phyloP scores from a whole-genome alignment of 2,329 filamentous ascomycete genomes.

The Beauveria asiatica region DNA sequence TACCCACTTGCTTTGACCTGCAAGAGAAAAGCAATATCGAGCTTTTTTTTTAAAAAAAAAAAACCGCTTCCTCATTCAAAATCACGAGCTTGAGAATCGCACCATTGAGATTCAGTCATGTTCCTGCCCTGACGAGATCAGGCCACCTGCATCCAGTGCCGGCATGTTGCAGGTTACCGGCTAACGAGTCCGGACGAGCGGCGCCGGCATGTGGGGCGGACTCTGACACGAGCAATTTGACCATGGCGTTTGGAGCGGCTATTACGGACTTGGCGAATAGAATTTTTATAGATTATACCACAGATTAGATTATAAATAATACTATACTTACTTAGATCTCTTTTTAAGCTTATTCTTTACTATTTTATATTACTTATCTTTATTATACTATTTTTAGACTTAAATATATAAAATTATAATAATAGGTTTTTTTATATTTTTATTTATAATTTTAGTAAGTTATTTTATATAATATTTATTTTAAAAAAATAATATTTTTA shows the following conservation, averaged over 20 bases:
- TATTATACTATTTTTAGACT: too few species aligned
- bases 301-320: neutral
- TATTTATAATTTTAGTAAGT: too few species aligned
- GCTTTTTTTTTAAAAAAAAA: too few species aligned
- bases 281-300: conserved; percentile 3
- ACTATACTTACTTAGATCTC: neutral
- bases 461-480: too few species aligned
- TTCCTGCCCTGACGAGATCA: neutral
- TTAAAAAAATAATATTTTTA: too few species aligned
- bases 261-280: conserved; percentile 9
- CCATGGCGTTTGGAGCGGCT: neutral
- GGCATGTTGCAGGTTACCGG: neutral
- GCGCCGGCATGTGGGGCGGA: conserved; percentile 3
- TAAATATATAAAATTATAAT: too few species aligned
- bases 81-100: too few species aligned
- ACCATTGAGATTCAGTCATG: too few species aligned
- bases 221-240: neutral
- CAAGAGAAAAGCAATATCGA: neutral
- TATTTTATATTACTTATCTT: too few species aligned
- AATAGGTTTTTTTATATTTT: too few species aligned
- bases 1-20: neutral
- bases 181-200: conserved; percentile 4
- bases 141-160: neutral
- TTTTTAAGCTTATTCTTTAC: neutral
- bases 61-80: too few species aligned